These are phyloP conservation scores for Tuber indicum DNA, from an alignment of 495 filamentous ascomycete genomes.

Conservation along the genomic window DNA sequence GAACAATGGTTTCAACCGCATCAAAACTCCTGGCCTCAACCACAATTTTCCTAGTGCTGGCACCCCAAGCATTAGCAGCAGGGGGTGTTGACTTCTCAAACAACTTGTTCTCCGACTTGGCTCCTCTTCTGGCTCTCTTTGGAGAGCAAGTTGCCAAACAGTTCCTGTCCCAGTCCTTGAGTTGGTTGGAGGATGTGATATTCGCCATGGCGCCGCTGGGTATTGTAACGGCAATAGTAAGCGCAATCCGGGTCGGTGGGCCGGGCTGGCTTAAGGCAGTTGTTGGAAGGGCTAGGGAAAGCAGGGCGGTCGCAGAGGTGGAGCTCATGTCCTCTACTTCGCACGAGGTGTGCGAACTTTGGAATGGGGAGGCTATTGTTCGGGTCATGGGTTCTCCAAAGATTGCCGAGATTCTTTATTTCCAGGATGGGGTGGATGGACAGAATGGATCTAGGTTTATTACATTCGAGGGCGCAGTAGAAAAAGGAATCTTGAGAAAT, in stretches of 20 bases:
- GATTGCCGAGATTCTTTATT: too few species aligned
- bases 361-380: too few species aligned
- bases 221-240: slow-evolving; percentile 51
- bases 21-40: not conserved
- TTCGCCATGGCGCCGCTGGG: slow-evolving; percentile 52
- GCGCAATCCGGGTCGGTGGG: slow-evolving; percentile 50
- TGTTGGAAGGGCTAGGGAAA: slow-evolving; percentile 46
- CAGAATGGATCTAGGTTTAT: too few species aligned
- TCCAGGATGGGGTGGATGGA: too few species aligned
- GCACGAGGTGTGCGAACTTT: too few species aligned
- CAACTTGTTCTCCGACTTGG: slow-evolving; percentile 19
- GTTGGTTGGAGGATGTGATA: slow-evolving; percentile 49
- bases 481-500: too few species aligned
- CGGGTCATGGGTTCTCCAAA: too few species aligned
- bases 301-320: not conserved
- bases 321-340: too few species aligned
- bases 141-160: slow-evolving; percentile 43
- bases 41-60: not conserved
- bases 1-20: not conserved
- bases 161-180: slow-evolving; percentile 51
- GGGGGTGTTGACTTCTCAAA: not conserved
- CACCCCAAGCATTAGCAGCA: not conserved
- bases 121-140: slow-evolving; percentile 24
- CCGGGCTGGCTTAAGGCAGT: slow-evolving; percentile 49
- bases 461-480: too few species aligned